These are phyloP conservation scores for Nemania abortiva DNA, from an alignment of 2,329 filamentous ascomycete genomes.

Conservation along the genomic window DNA sequence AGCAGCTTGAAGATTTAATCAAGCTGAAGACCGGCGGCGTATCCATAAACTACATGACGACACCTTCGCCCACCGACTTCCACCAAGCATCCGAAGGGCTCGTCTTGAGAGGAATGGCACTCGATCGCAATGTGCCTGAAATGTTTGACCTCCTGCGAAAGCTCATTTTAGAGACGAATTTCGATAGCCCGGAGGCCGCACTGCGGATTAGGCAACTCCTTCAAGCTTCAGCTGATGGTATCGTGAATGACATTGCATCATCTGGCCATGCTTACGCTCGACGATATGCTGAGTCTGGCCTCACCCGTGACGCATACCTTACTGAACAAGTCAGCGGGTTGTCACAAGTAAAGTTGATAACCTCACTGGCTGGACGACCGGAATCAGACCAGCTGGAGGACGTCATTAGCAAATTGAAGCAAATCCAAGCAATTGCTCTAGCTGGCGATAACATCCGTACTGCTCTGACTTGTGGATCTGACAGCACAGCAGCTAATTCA, in stretches of 20 bases:
- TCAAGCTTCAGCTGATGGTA: constrained; percentile 87
- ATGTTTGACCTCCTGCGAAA: constrained; percentile 90
- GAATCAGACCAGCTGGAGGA: constrained; percentile 77
- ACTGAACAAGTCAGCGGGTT: constrained; percentile 91
- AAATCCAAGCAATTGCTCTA: constrained; percentile 84
- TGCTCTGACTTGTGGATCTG: constrained; percentile 86
- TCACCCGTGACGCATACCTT: constrained; percentile 78
- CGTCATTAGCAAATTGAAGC: constrained; percentile 84
- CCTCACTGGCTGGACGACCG: constrained; percentile 78
- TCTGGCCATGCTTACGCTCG: constrained; percentile 90
- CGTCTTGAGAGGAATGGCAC: constrained; percentile 84
- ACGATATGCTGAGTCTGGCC: constrained; percentile 82
- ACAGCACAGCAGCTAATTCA: constrained; percentile 78
- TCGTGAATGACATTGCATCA: constrained; percentile 90
- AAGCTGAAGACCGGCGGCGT: constrained; percentile 96
- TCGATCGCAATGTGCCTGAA: constrained; percentile 88
- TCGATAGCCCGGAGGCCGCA: constrained; percentile 84
- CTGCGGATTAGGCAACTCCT: constrained; percentile 87
- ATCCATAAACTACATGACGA: constrained; percentile 85
- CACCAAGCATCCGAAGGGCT: constrained; percentile 82
- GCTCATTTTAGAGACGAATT: constrained; percentile 88
- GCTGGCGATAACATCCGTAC: constrained; percentile 77
- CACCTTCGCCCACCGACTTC: constrained; percentile 79
- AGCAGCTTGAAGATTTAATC: constrained; percentile 93
- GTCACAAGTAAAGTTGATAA: constrained; percentile 87